phyloP scores from a whole-genome alignment of 192 early-diverging fungal species.

The Coemansia sp. region DNA sequence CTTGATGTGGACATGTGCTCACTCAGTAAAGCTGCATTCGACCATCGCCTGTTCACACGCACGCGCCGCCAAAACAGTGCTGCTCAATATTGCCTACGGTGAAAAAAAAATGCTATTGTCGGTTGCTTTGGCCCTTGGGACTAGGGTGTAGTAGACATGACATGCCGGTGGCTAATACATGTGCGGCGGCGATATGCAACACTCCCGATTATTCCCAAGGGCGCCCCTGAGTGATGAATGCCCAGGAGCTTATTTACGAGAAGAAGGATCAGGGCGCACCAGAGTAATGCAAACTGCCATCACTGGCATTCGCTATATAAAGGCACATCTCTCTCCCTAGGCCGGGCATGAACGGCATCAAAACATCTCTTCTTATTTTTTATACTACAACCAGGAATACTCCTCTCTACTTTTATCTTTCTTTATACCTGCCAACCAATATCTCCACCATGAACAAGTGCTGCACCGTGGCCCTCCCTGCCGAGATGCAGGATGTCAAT shows the following conservation, averaged over 20 bases:
- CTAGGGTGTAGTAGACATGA: background rate
- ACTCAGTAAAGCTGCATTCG: background rate
- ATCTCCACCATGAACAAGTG: slow-evolving; percentile 10
- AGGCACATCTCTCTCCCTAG: background rate
- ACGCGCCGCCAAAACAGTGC: slow-evolving; percentile 6
- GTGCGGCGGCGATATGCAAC: slow-evolving; percentile 6
- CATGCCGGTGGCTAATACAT: background rate
- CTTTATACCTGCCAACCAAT: background rate
- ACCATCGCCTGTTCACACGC: background rate
- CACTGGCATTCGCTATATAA: background rate
- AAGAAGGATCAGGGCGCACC: background rate
- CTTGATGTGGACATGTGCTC: background rate
- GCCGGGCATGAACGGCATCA: background rate
- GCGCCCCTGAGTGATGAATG: slow-evolving; percentile 1
- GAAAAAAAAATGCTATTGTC: background rate
- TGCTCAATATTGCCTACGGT: background rate
- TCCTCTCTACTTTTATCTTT: background rate
- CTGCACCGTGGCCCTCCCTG: slow-evolving; percentile 18
- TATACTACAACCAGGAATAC: background rate
- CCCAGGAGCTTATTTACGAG: background rate
- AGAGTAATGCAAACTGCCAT: background rate
- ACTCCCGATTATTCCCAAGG: slow-evolving; percentile 1
- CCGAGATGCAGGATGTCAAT: slow-evolving; percentile 30
- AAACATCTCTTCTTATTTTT: background rate
- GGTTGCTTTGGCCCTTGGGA: background rate